Evolutionary conservation across 192 early-diverging fungal genomes (phyloP).

Genomic region (Gigaspora rosea): DNA sequence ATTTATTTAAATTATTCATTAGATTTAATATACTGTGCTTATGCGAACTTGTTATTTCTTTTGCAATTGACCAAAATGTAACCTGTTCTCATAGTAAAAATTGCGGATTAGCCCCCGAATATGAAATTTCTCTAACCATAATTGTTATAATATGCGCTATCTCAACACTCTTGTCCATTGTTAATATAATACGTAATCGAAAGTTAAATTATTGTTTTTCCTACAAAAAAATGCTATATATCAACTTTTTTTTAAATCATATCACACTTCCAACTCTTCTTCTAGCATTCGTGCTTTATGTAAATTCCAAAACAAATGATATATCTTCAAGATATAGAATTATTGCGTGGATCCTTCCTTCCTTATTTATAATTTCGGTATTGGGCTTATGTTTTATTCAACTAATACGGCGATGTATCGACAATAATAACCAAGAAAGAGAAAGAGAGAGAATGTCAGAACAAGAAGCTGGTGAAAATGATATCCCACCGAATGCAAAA

Average conservation of each 20-base stretch:
- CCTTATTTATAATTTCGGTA: not conserved
- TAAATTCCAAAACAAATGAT: not conserved
- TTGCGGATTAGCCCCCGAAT: not conserved
- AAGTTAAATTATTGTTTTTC: not conserved
- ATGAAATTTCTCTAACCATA: not conserved
- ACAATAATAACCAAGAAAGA: too few relatives aligned
- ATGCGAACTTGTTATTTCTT: not conserved
- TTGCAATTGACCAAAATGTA: not conserved
- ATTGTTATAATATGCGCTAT: not conserved
- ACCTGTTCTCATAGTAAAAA: not conserved
- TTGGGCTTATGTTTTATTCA: not conserved
- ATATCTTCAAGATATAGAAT: not conserved
- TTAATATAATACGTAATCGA: not conserved
- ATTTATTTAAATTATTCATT: not conserved
- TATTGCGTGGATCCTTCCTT: not conserved
- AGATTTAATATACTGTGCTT: conserved; percentile 5
- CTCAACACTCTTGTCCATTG: not conserved
- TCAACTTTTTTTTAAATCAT: conserved; percentile 6
- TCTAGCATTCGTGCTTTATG: not conserved
- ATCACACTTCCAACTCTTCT: conserved; percentile 1
- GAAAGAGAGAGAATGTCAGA: too few relatives aligned
- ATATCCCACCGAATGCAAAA: too few relatives aligned
- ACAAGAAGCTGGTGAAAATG: too few relatives aligned
- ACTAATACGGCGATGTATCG: not conserved
- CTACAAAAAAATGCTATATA: not conserved